Evolutionary conservation across 2,329 filamentous ascomycete species (phyloP).

Genomic region (Tolypocladium endophyticum): DNA sequence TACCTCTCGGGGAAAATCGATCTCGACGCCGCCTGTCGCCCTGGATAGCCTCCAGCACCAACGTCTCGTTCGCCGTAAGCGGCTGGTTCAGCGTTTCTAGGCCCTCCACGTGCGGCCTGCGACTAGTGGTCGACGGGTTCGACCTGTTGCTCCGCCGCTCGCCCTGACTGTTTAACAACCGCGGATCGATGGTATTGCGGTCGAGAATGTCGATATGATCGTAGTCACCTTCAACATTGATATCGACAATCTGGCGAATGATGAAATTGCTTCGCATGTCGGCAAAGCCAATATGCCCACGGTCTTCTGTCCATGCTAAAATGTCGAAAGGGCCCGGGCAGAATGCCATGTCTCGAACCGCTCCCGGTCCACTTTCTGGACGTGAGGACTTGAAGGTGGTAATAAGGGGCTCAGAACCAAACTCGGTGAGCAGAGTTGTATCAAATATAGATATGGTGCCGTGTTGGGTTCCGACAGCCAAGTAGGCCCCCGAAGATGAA

Average conservation of each 20-base stretch:
- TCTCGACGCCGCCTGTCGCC: slow-evolving; percentile 41
- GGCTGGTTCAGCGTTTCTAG: slow-evolving; percentile 38
- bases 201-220: slow-evolving; percentile 48
- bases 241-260: slow-evolving; percentile 56
- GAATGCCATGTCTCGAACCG: slow-evolving; percentile 85
- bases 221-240: slow-evolving; percentile 48
- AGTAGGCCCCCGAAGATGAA: slow-evolving; percentile 57
- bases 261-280: slow-evolving; percentile 60
- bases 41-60: slow-evolving; percentile 46
- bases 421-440: slow-evolving; percentile 33
- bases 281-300: slow-evolving; percentile 62
- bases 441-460: slow-evolving; percentile 71
- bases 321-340: slow-evolving; percentile 84
- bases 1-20: slow-evolving; percentile 19
- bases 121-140: slow-evolving; percentile 1
- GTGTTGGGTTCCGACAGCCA: slow-evolving; percentile 71
- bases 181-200: slow-evolving; percentile 41
- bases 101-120: slow-evolving; percentile 14
- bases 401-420: slow-evolving; percentile 50
- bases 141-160: slow-evolving; percentile 23
- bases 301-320: slow-evolving; percentile 87
- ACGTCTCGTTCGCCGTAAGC: slow-evolving; percentile 41
- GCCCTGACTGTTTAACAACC: slow-evolving; percentile 36
- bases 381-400: slow-evolving; percentile 70
- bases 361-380: slow-evolving; percentile 59